Percentiles rank a stretch among this genome's conserved stretches.
phyloP scores from a whole-genome alignment of 768 basidiomycete species.

The Udeniomyces megalosporus region DNA sequence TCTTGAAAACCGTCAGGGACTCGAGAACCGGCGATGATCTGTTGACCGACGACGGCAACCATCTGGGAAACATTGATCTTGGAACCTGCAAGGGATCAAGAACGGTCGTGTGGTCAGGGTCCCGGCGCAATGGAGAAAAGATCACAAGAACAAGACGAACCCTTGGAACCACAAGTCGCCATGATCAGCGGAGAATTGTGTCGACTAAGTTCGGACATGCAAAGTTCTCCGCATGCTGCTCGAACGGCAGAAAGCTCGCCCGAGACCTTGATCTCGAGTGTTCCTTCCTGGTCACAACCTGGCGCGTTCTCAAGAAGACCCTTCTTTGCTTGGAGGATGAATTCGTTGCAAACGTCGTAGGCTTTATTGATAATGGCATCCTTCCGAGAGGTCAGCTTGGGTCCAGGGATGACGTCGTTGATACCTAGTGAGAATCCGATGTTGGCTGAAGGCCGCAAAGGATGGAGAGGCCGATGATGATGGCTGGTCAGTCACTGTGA shows the following conservation, averaged over 20 bases:
- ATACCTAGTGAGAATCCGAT: conserved; percentile 96
- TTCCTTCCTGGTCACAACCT: conserved; percentile 94
- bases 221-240: conserved; percentile 88
- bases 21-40: conserved; percentile 95
- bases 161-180: conserved; percentile 99
- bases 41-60: conserved; percentile 99
- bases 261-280: conserved; percentile 90
- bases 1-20: conserved; percentile 98
- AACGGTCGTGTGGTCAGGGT: neutral
- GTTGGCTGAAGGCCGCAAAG: conserved; percentile 47
- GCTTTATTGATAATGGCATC: conserved; percentile 72
- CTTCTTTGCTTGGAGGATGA: conserved; percentile 77
- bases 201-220: conserved; percentile 93
- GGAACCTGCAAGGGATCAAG: conserved; percentile 50
- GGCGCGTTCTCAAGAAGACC: conserved; percentile 89
- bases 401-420: conserved; percentile 94
- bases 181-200: conserved; percentile 96
- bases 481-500: conserved; percentile 9
- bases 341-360: conserved; percentile 67
- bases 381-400: conserved; percentile 60
- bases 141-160: conserved; percentile 32
- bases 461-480: too few species aligned
- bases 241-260: conserved; percentile 85
- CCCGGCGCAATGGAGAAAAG: neutral
- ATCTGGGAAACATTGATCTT: conserved; percentile 99